Evolutionary conservation across 306 rosid genomes (phyloP), one percentile per base, ranked within the genome.

Genomic region (Ziziphus jujuba): DNA sequence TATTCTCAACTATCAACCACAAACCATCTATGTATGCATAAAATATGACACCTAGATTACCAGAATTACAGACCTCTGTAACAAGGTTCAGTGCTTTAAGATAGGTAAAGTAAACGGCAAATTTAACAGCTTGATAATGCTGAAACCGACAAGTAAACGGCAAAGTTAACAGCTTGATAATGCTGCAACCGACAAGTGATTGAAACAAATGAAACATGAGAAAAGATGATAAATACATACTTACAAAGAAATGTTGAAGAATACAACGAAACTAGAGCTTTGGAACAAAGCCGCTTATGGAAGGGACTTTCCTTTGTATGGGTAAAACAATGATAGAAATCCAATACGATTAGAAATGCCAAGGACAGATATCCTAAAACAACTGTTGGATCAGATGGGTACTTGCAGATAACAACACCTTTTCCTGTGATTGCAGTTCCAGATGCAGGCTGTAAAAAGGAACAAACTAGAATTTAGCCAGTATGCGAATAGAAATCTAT

Each of bases 221-320:
- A 33, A 38, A 56, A 11, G 15, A 40, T 55, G 49, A 47, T 45
- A 47, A 55, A 43, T 40, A n/a, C n/a, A 59, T 55, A 74, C 92
- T 81, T 77, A 88, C 97, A 88, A 10, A 59, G 97, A 77, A 64
- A 88, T 76, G 66, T 77, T 86, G 89, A 81, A 84, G 91, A 88
- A 88, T 4, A 34, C 35, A 3, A 67, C 14, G 67, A 88, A 91
- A 68, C 73, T 69, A 25, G 75, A 17, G 74, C 78, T 82, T 75
- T 57, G 71, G 45, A 85, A 85, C 3, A 90, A 47, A 72, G 68
- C 75, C 16, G 79, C 86, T 33, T 80, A 86, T 1, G 97, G 97
- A 70, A 81, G 50, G 9, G 80, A 24, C 70, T 82, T 77, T 56
- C 95, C 97, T 54, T 91, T 76, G 85, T 88, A 91, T 36, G 92